Conservation (phyloP, 2,329 filamentous ascomycete species). For the Lachnellula occidentalis region DNA sequence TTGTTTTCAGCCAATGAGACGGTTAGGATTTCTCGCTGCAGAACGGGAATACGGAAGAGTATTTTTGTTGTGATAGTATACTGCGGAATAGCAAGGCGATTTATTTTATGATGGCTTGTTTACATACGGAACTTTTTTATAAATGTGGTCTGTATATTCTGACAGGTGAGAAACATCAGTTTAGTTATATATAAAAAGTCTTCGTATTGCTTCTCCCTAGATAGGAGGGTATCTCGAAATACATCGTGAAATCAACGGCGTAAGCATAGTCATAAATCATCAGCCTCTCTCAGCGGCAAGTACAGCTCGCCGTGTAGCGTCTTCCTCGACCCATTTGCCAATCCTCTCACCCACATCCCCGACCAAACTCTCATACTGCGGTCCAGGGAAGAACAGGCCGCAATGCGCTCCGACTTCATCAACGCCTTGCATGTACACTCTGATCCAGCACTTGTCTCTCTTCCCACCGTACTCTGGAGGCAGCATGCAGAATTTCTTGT, state of each 20-base stretch:
- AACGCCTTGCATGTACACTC: conserved; percentile 74
- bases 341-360: conserved; percentile 65
- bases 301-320: conserved; percentile 34
- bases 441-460: conserved; percentile 68
- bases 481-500: conserved; percentile 70
- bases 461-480: conserved; percentile 50
- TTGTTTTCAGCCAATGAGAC: too few species aligned
- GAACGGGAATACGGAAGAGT: too few species aligned
- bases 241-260: not conserved
- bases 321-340: conserved; percentile 64
- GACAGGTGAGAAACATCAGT: not conserved
- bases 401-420: conserved; percentile 86
- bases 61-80: too few species aligned
- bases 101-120: too few species aligned
- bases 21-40: too few species aligned
- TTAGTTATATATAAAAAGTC: not conserved
- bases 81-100: too few species aligned
- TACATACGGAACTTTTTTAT: not conserved
- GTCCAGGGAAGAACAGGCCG: conserved; percentile 68
- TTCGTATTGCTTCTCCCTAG: not conserved
- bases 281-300: conserved; percentile 7
- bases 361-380: conserved; percentile 72
- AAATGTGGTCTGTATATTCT: not conserved
- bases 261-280: conserved; percentile 4
- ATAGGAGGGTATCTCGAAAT: not conserved